Evolutionary conservation across 202 grass and related monocot species (phyloP).

Genomic region (Sporobolus alterniflorus): DNA sequence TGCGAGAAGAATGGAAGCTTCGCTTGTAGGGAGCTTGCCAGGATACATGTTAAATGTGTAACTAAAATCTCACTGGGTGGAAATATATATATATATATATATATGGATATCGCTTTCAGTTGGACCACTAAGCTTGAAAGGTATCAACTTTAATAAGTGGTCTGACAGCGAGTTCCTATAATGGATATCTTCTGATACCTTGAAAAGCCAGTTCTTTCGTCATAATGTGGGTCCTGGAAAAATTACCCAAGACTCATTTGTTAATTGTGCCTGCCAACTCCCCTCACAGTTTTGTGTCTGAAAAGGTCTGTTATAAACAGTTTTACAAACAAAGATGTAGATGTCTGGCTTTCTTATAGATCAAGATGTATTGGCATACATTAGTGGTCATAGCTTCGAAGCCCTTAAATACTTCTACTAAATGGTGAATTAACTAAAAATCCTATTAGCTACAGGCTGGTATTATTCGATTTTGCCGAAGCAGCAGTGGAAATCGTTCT

Average conservation of each 20-base stretch:
- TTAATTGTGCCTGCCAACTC: slow-evolving; percentile 2
- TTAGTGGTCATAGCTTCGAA: not conserved
- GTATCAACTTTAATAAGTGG: slow-evolving; percentile 19
- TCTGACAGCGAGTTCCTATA: slow-evolving; percentile 7
- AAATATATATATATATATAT: too few species aligned
- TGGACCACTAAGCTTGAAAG: slow-evolving; percentile 30
- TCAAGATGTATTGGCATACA: not conserved
- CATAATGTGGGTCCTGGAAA: not conserved
- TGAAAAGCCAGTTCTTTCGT: not conserved
- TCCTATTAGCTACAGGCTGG: not conserved
- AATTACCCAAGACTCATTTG: not conserved
- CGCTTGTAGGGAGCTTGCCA: slow-evolving; percentile 29
- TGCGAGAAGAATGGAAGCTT: slow-evolving; percentile 27
- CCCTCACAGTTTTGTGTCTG: not conserved
- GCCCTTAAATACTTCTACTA: not conserved
- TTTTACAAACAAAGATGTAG: not conserved
- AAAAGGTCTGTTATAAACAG: not conserved
- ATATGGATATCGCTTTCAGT: slow-evolving; percentile 24
- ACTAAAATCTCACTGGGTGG: slow-evolving; percentile 10
- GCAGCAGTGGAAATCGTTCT: not conserved
- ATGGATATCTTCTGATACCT: slow-evolving; percentile 24
- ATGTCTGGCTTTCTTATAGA: not conserved
- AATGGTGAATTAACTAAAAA: not conserved
- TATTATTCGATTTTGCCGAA: not conserved
- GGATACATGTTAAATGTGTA: not conserved